These are phyloP conservation scores for Apodospora peruviana DNA, from an alignment of 495 filamentous ascomycete species.

Conservation along the genomic window DNA sequence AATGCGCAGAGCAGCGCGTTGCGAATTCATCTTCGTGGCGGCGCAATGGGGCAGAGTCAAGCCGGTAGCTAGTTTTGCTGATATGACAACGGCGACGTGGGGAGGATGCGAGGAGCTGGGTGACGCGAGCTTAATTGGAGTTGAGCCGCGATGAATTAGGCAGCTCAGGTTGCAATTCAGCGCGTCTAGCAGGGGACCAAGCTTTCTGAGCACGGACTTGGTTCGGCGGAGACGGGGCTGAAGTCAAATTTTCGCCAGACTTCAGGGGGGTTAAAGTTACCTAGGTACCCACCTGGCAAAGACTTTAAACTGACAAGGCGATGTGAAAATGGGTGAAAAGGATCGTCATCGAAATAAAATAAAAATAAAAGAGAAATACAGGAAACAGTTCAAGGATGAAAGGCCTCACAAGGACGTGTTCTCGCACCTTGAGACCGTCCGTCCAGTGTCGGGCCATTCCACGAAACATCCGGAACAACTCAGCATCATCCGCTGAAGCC, in stretches of 20 bases:
- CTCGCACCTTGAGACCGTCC: not conserved
- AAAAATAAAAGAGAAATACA: too few species aligned
- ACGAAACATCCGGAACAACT: not conserved
- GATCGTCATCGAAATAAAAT: not conserved
- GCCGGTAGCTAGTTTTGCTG: not conserved
- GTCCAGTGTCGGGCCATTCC: too few species aligned
- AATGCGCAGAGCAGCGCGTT: constrained; percentile 28
- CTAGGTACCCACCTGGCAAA: not conserved
- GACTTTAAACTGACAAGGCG: not conserved
- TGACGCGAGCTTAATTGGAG: too few species aligned
- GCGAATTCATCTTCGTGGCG: constrained; percentile 23
- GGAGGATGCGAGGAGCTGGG: not conserved
- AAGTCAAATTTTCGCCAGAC: not conserved
- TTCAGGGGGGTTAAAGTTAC: too few species aligned
- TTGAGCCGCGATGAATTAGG: not conserved
- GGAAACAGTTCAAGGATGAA: too few species aligned
- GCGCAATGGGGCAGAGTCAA: not conserved
- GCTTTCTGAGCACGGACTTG: not conserved
- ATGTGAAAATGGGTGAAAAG: not conserved
- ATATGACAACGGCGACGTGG: not conserved
- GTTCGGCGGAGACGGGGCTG: not conserved
- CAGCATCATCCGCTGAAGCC: not conserved
- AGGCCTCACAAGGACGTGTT: not conserved
- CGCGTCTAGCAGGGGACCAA: not conserved
- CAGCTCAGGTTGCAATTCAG: not conserved